Base-by-base conservation (phyloP, 176 grass and related monocot species). In the Hsuehochloa calcarea region DNA sequence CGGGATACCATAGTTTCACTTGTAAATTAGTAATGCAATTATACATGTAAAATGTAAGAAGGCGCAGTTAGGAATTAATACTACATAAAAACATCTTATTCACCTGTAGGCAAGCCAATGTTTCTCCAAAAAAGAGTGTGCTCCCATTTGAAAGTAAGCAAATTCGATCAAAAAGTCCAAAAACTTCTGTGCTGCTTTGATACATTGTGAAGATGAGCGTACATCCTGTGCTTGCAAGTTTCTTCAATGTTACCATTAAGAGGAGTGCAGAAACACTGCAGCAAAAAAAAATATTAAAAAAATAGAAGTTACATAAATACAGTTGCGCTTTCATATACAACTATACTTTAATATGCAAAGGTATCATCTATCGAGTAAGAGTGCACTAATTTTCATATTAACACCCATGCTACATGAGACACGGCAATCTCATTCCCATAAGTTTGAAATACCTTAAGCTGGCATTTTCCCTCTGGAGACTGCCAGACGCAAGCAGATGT, bases 181-280 rank as follows among this genome's bases (percentile, higher is more conserved):
- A 98, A 79, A 98, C 96, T 70, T 98, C 93, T 25, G 96, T 98
- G 80, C 96, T 98, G 75, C 96, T 98, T 82, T 98, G 96, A 75
- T 95, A 95, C 96, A 98, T 98, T 60, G 96, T 98, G 87, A 98
- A 98, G 58, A 98, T 92, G 79, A 98, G 64, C 0, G 93, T 98
- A 89, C 96, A 98, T n/a, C 96, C 96, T 20, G 96, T 98, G 86
- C 96, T 98, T 69, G 96, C 96, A 80, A 98, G 90, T 89, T 98
- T 98, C 93, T 95, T 95, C 68, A 98, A 65, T 31, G 93, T 98
- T 46, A 98, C 96, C 96, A 98, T 98, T 72, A 98, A 86, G 22
- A 98, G 89, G 34, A 98, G 91, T 56, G 96, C 96, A 85, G 96
- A 95, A 65, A 98, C 96, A 87, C 96, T 98, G 77, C 47, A 15